Evolutionary conservation across 768 basidiomycete genomes (phyloP).

Genomic region (Phanerochaete carnosa): DNA sequence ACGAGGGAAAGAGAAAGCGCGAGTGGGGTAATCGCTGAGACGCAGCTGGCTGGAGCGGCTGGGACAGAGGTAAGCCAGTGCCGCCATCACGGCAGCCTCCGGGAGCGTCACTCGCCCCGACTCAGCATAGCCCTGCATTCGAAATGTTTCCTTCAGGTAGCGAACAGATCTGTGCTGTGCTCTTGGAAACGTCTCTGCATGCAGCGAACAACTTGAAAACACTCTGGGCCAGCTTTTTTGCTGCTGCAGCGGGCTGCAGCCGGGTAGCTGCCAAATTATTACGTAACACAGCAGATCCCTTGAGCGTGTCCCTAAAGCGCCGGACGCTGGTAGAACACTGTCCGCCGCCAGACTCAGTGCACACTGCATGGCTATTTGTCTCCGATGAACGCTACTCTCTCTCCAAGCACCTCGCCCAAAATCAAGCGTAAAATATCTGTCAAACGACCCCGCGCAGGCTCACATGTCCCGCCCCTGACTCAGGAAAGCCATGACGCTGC

Average conservation of each 20-base stretch:
- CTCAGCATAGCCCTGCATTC: neutral
- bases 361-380: constrained; percentile 17
- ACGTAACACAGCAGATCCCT: constrained; percentile 1
- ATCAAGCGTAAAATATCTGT: constrained; percentile 56
- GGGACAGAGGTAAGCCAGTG: constrained; percentile 12
- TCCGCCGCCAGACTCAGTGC: neutral
- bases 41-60: constrained; percentile 8
- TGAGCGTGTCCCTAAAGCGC: neutral
- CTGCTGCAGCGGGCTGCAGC: too few relatives aligned
- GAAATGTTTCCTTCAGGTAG: neutral
- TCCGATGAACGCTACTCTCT: constrained; percentile 45
- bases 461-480: constrained; percentile 53
- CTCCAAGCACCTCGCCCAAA: constrained; percentile 48
- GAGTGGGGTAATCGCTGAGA: constrained; percentile 6
- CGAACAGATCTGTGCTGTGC: too few relatives aligned
- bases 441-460: constrained; percentile 50
- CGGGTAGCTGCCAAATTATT: neutral
- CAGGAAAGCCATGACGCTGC: constrained; percentile 69
- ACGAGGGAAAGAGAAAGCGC: neutral
- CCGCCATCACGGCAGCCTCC: constrained; percentile 4
- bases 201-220: too few relatives aligned
- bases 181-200: too few relatives aligned
- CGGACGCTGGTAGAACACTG: neutral
- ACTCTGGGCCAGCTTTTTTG: too few relatives aligned
- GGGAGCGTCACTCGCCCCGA: neutral